A percentile compares a stretch with the other conserved stretches of the same genome.
phyloP scores from a whole-genome alignment of 2,329 filamentous ascomycete genomes.

The Aschersonia sp. region DNA sequence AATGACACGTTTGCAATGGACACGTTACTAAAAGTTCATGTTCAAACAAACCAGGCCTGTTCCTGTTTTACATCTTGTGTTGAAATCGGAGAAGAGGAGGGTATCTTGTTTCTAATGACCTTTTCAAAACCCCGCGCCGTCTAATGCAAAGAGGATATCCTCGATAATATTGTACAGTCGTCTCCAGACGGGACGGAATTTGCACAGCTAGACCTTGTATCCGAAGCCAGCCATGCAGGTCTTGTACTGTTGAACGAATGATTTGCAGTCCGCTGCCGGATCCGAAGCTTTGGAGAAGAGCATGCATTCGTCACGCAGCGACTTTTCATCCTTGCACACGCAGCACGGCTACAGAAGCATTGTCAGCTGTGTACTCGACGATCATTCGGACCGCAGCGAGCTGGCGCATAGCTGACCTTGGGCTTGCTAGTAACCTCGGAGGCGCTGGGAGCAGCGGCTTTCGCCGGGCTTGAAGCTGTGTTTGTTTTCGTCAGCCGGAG shows the following conservation, averaged over 20 bases:
- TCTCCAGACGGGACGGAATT: constrained; percentile 1
- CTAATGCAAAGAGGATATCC: constrained; percentile 1
- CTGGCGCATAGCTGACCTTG: constrained; percentile 18
- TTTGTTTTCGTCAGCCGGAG: neutral
- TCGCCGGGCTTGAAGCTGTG: constrained; percentile 3
- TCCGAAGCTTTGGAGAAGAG: constrained; percentile 80
- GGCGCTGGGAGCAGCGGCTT: constrained; percentile 10
- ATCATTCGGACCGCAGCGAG: no score
- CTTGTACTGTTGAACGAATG: constrained; percentile 72
- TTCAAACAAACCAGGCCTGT: no score
- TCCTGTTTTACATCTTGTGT: neutral
- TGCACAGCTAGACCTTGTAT: constrained; percentile 46
- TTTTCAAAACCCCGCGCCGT: constrained; percentile 5
- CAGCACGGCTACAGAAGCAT: constrained; percentile 62
- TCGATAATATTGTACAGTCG: neutral
- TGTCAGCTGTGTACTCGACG: neutral
- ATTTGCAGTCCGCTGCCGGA: constrained; percentile 69
- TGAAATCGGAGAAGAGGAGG: neutral
- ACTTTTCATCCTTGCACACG: constrained; percentile 92
- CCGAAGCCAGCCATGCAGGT: constrained; percentile 88
- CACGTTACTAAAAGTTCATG: no score
- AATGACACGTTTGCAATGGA: no score
- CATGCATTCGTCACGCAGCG: constrained; percentile 93
- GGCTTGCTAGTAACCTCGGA: constrained; percentile 22
- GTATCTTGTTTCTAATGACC: constrained; percentile 1